A percentile compares a stretch with the other conserved stretches of the same genome.
phyloP scores from a whole-genome alignment of 179 eudicot species.

The Sideroxylon spinosum region DNA sequence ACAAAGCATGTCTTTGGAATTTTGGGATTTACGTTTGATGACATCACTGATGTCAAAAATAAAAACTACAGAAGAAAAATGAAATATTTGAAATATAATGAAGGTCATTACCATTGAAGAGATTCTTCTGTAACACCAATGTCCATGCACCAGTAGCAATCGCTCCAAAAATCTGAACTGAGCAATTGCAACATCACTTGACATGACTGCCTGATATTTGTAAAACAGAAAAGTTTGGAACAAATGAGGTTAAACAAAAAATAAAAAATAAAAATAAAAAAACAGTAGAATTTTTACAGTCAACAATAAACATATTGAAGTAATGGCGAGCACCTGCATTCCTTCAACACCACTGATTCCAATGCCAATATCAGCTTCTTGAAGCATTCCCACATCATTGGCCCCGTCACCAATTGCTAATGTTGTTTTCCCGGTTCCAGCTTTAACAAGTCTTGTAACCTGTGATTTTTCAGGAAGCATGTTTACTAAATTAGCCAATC shows the following conservation, averaged over 20 bases:
- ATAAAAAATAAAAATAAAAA: not conserved
- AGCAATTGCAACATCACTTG: slow-evolving; percentile 87
- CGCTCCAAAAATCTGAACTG: slow-evolving; percentile 85
- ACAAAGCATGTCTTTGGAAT: not conserved
- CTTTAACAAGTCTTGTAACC: slow-evolving; percentile 81
- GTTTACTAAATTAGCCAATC: not conserved
- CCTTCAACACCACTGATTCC: slow-evolving; percentile 95
- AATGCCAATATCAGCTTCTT: slow-evolving; percentile 88
- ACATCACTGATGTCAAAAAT: not conserved
- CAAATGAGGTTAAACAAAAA: not conserved
- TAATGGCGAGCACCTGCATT: slow-evolving; percentile 56
- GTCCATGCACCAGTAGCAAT: slow-evolving; percentile 85
- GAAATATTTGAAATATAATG: not conserved
- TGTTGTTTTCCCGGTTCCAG: slow-evolving; percentile 61
- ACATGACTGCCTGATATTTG: slow-evolving; percentile 70
- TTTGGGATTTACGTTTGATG: not conserved
- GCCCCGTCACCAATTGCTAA: slow-evolving; percentile 93
- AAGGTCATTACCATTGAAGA: slow-evolving; percentile 63
- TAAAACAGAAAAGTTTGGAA: not conserved
- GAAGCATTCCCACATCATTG: slow-evolving; percentile 97
- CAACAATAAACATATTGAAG: not conserved
- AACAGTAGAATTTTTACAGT: not conserved
- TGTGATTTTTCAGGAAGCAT: slow-evolving; percentile 15
- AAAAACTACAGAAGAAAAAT: not conserved
- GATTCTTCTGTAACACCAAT: slow-evolving; percentile 88